phyloP scores from a whole-genome alignment of 2,329 filamentous ascomycete species.

The Paecilomyces variotii region DNA sequence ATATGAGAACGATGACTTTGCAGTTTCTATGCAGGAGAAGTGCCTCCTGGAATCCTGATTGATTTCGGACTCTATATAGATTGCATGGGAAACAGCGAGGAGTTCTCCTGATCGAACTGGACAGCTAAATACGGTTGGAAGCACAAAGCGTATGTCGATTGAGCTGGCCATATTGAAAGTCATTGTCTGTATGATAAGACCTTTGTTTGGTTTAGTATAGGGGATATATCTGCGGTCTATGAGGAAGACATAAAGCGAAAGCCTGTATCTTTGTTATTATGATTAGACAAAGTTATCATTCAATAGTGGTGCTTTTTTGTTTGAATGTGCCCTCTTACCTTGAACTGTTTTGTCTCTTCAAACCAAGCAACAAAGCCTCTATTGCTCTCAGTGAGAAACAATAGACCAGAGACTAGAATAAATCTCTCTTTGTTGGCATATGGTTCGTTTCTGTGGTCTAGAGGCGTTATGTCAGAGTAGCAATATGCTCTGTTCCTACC shows the following conservation, averaged over 20 bases:
- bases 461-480: not conserved
- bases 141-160: not conserved
- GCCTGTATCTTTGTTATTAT: not conserved
- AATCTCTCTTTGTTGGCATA: not conserved
- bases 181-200: not conserved
- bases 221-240: not conserved
- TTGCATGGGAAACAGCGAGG: not conserved
- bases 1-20: not conserved
- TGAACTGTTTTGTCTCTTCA: not conserved
- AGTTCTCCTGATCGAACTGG: constrained; percentile 9
- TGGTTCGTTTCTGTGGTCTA: not conserved
- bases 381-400: not conserved
- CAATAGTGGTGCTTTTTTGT: not conserved
- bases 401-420: not conserved
- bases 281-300: not conserved
- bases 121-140: not conserved
- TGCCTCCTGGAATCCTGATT: constrained; percentile 56
- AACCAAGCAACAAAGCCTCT: not conserved
- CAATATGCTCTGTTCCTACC: not conserved
- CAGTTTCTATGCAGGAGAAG: not conserved
- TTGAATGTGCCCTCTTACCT: not conserved
- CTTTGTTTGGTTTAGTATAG: not conserved
- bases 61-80: not conserved
- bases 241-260: not conserved
- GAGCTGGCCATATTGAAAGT: not conserved